Base-by-base conservation (phyloP, 805 yeast genomes). In the Cyberlindnera lachancei region DNA sequence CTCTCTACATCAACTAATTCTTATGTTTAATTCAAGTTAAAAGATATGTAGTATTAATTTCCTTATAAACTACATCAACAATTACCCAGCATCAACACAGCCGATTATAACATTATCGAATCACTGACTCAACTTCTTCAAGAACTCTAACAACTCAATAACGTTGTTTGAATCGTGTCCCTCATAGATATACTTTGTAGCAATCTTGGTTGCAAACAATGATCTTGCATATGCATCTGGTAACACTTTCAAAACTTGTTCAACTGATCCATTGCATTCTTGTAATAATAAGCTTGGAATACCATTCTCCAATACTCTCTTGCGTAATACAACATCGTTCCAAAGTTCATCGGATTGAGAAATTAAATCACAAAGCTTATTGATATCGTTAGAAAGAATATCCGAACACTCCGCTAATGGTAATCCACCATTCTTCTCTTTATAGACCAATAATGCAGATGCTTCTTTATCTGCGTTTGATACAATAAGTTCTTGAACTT, bases 161-260 rank as follows among this genome's bases (percentile, higher is more conserved):
- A 49, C 54, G 28, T 51, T 51, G 21, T 44, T 32, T 16, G 50
- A 44, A 25, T 51, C 54, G 39, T 30, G 45, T 29, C 40, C 53
- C 31, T 48, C 49, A 21, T 51, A 51, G 31, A 48, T 43, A 33
- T 46, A 51, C 30, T 40, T 40, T 6, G 55, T 51, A 14, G 52
- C 42, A 13, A 51, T 44, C 12, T 44, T 40, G 5, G 56, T 50
- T 13, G 56, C 53, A 52, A 90, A 83, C 46, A 90, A 73, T 4
- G 96, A 95, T 52, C 76, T 79, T 55, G 90, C 66, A 56, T 90
- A 92, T 32, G 94, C 72, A 36, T 71, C 83, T 14, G 98, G 98
- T 23, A 90, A 92, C 50, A 92, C 75, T 27, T 62, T 50, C 46
- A 90, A 64, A 25, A 90, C 76, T 35, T 63, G 61, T 8, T 77